Percentiles rank a stretch among this genome's conserved stretches.
Evolutionary conservation across 805 yeast species (phyloP).

Genomic region (Isabelozyma pseudorhagii): DNA sequence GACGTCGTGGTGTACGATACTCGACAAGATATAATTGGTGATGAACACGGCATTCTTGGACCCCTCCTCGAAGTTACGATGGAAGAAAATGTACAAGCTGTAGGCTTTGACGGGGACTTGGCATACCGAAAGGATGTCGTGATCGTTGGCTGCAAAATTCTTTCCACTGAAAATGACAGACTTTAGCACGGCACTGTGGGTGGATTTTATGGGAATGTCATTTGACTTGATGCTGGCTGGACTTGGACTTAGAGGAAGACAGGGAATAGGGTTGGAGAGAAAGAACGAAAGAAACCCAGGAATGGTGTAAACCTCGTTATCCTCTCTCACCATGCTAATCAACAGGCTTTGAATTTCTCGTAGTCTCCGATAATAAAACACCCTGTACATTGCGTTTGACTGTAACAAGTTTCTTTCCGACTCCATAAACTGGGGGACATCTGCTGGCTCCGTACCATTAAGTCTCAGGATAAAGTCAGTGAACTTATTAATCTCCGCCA

Average conservation of each 20-base stretch:
- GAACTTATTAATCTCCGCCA: slow-evolving; percentile 4
- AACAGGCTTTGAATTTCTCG: neutral
- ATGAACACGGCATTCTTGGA: neutral
- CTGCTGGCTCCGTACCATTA: neutral
- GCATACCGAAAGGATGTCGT: neutral
- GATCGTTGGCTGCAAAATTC: neutral
- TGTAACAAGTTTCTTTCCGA: neutral
- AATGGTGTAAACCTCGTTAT: neutral
- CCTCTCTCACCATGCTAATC: neutral
- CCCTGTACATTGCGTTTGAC: neutral
- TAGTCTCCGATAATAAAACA: neutral
- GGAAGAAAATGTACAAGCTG: neutral
- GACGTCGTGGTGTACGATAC: neutral
- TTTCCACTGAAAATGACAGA: neutral
- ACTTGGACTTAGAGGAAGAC: neutral
- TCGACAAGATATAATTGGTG: neutral
- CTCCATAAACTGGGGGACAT: neutral
- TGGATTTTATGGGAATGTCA: neutral
- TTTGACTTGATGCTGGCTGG: neutral
- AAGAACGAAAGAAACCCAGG: neutral
- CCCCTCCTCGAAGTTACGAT: neutral
- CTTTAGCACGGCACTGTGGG: too few species aligned
- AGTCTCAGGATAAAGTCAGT: neutral
- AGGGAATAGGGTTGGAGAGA: neutral
- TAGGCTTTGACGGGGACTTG: neutral